Conservation (phyloP, 148 eudicot genomes). For the Fagopyrum esculentum region DNA sequence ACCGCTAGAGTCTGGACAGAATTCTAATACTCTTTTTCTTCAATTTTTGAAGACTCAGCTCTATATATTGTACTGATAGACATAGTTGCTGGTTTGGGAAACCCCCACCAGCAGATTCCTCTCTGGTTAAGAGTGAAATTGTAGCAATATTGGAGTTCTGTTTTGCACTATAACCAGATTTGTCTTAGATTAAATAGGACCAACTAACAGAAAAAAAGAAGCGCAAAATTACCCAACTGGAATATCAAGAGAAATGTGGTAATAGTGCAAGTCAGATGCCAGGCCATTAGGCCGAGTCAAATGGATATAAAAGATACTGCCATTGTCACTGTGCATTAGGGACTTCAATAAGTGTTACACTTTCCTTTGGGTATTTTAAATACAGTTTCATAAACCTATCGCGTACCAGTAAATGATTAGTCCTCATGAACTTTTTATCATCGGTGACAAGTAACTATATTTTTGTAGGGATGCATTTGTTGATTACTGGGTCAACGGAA, state of each 20-base stretch:
- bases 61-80: background rate
- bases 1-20: background rate
- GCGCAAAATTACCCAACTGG: background rate
- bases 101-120: background rate
- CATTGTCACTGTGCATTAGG: background rate
- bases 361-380: background rate
- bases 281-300: background rate
- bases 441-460: background rate
- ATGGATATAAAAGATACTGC: background rate
- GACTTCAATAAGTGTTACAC: background rate
- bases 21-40: background rate
- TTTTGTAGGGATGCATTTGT: constrained; percentile 55
- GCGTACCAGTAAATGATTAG: background rate
- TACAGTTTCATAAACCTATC: background rate
- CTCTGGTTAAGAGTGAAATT: background rate
- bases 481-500: constrained; percentile 61
- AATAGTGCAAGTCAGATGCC: background rate
- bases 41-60: background rate
- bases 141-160: background rate
- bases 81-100: background rate
- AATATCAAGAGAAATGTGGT: background rate
- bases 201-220: no score
- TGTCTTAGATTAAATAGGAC: no score
- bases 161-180: no score
- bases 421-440: background rate